Base-by-base conservation (phyloP, 1,139 yeast species). In the Hyphopichia fennica region DNA sequence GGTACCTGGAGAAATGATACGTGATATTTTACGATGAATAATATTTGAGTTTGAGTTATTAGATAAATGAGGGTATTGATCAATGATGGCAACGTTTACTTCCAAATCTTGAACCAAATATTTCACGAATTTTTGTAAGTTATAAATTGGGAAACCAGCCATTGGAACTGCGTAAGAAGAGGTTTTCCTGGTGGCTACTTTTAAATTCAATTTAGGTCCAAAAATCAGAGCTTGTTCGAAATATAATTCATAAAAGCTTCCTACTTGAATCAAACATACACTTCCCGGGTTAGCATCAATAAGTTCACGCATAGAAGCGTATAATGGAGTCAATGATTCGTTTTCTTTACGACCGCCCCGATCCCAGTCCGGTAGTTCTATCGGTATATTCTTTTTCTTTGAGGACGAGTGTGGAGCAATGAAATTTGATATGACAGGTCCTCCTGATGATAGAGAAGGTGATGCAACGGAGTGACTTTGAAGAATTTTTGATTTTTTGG, bases 1-100 rank as follows among this genome's bases (percentile, higher is more conserved):
- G 0, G 98, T 93, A 1, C 99, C 99, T 0, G 98, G 97, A 0
- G 97, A 85, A 1, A 93, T 80, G 7, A 91, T 81, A 37, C 98
- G 71, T 4, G 90, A 77, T 0, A 95, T 80, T 32, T 86, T 82
- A 34, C 99, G 69, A 41, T 77, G 81, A 33, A 83, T 77, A 25
- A 73, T 72, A 30, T 56, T 60, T 27, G 60, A 62, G 10, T 55
- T 51, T 8, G 53, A 45, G 6, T 52, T 50, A 15, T 50, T 50
- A 15, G 51, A 48, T 7, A 62, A 52, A 10, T 35, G 25, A 1
- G 70, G 63, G 44, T 68, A 76, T 57, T 90, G 97, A 45, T 90
- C 95, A 16, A 89, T 79, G 16, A 91, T 74, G 0, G 93, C 96
- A 0, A 90, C 97, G 40, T 82, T 84, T 37, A 74, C 75, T 4